Percentiles rank a stretch among this genome's conserved stretches.
phyloP scores from a whole-genome alignment of 1,284 basidiomycete genomes.

The Afroboletus lepidellus region DNA sequence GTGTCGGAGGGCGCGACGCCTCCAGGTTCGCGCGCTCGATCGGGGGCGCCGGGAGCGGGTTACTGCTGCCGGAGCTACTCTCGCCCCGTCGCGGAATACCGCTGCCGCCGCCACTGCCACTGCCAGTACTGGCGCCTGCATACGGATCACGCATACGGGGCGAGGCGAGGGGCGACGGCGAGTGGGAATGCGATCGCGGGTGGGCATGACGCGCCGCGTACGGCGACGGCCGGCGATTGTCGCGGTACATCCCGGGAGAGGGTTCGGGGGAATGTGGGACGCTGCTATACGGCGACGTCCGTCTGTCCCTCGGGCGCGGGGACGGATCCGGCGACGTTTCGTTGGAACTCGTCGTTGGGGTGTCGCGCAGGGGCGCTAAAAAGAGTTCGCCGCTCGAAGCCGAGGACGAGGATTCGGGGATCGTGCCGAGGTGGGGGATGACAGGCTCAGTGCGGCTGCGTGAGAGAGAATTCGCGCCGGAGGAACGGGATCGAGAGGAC shows the following conservation, averaged over 20 bases:
- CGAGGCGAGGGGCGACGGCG: constrained; percentile 21
- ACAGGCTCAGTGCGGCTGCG: constrained; percentile 38
- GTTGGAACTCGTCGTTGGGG: constrained; percentile 7
- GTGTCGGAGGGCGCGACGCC: constrained; percentile 30
- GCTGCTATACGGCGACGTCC: constrained; percentile 24
- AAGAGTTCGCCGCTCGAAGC: constrained; percentile 28
- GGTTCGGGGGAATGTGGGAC: constrained; percentile 21
- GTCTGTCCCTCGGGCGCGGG: constrained; percentile 18
- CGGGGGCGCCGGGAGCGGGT: constrained; percentile 34
- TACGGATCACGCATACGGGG: constrained; percentile 18
- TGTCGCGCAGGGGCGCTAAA: constrained; percentile 23
- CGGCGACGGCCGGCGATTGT: constrained; percentile 27
- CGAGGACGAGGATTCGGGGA: constrained; percentile 36
- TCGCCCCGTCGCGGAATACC: constrained; percentile 16
- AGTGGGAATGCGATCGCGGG: constrained; percentile 5
- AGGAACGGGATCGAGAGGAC: constrained; percentile 19
- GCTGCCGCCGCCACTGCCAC: not conserved
- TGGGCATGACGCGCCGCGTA: constrained; percentile 10
- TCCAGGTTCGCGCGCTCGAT: constrained; percentile 23
- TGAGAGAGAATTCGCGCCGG: constrained; percentile 12
- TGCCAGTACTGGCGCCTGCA: too few species aligned
- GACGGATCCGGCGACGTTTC: constrained; percentile 28
- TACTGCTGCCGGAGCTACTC: not conserved
- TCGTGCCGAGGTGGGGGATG: constrained; percentile 30
- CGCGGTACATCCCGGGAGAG: constrained; percentile 24